Percentiles rank a stretch among this genome's conserved stretches.
Conservation (phyloP, 129 eudicot genomes). For the Flaveria ramosissima region DNA sequence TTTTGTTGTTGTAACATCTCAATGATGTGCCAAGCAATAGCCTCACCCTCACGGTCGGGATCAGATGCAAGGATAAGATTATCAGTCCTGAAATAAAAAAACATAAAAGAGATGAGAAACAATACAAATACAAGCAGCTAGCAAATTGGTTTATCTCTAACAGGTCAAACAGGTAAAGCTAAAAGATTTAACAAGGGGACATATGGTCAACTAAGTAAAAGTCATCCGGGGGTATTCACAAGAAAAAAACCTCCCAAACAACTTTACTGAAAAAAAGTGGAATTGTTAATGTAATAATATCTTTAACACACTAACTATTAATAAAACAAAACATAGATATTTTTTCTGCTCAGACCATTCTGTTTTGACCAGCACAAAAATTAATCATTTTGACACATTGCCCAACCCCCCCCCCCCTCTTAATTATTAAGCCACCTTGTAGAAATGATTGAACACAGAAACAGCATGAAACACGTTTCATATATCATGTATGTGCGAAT, state of each 20-base stretch:
- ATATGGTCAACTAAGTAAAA: not conserved
- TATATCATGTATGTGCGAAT: not conserved
- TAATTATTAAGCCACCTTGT: not conserved
- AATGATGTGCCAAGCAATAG: constrained; percentile 96
- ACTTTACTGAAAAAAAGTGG: not conserved
- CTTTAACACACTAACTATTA: not conserved
- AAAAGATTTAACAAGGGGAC: not conserved
- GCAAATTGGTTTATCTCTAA: not conserved
- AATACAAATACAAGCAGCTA: not conserved
- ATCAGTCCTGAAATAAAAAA: constrained; percentile 58
- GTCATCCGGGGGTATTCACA: not conserved
- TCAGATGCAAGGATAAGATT: constrained; percentile 97
- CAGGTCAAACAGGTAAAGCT: not conserved
- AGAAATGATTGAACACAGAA: not conserved
- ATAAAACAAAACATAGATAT: not conserved
- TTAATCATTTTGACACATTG: not conserved
- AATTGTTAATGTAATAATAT: not conserved
- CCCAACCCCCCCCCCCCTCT: not conserved
- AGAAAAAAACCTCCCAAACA: not conserved
- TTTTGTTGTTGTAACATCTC: constrained; percentile 94
- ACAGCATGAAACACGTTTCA: not conserved
- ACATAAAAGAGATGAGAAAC: constrained; percentile 19
- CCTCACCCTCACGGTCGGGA: constrained; percentile 99
- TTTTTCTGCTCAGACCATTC: not conserved
- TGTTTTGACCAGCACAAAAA: not conserved